A percentile compares a stretch with the other conserved stretches of the same genome.
Conservation (phyloP, 768 basidiomycete genomes). For the Suillus alpinus region DNA sequence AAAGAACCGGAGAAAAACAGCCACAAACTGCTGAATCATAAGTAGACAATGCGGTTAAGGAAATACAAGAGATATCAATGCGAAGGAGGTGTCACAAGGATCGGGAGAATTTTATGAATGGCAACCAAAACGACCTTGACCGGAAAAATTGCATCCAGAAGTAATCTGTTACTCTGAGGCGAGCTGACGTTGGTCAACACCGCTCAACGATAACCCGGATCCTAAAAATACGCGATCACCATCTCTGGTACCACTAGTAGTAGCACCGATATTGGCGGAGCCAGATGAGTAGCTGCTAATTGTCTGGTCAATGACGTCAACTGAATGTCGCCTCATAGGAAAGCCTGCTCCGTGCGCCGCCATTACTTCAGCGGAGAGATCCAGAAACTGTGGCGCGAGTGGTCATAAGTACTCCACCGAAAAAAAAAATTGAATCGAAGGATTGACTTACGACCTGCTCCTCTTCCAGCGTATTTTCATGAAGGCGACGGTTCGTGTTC, state of each 20-base stretch:
- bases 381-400: slow-evolving; percentile 22
- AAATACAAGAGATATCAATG: not conserved
- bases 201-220: not conserved
- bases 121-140: not conserved
- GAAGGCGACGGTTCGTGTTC: slow-evolving; percentile 47
- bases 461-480: slow-evolving; percentile 48
- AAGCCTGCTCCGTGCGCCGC: slow-evolving; percentile 20
- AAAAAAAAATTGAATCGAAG: not conserved
- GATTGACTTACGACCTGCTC: slow-evolving; percentile 48
- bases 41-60: not conserved
- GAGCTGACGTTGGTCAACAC: not conserved
- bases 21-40: not conserved
- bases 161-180: not conserved
- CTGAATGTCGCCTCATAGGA: slow-evolving; percentile 31
- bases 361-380: slow-evolving; percentile 28
- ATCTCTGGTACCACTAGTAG: not conserved
- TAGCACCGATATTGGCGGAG: not conserved
- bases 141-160: not conserved
- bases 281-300: not conserved
- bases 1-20: not conserved
- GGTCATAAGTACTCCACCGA: not conserved
- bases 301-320: slow-evolving; percentile 17
- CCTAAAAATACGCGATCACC: not conserved
- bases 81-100: not conserved
- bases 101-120: not conserved